Evolutionary conservation across 2,329 filamentous ascomycete genomes (phyloP).

Genomic region (Ophiocordyceps camponoti-saundersi): DNA sequence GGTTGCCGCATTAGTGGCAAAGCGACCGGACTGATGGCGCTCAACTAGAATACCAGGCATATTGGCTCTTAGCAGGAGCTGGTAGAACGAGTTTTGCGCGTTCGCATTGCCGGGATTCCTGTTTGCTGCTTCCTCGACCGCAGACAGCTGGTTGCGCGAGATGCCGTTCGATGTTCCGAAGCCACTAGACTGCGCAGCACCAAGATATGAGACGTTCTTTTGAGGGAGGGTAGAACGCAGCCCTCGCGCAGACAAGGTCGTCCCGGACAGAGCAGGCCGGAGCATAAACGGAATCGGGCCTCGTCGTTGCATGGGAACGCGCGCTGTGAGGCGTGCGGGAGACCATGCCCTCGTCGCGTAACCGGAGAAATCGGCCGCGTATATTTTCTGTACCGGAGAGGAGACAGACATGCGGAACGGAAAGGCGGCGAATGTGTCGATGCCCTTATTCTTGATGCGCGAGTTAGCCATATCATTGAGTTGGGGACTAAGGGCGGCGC

Average conservation of each 20-base stretch:
- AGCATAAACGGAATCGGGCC: background rate
- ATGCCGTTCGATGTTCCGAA: slow-evolving; percentile 30
- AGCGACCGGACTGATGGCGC: slow-evolving; percentile 72
- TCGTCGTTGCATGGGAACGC: background rate
- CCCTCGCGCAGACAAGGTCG: too few relatives aligned
- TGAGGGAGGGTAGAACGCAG: too few relatives aligned
- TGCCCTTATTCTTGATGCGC: background rate
- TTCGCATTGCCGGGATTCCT: slow-evolving; percentile 76
- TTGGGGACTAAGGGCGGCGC: background rate
- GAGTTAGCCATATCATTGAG: background rate
- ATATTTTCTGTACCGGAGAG: background rate
- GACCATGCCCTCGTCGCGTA: background rate
- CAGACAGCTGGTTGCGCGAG: slow-evolving; percentile 54
- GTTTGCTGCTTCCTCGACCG: slow-evolving; percentile 82
- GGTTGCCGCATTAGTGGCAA: slow-evolving; percentile 62
- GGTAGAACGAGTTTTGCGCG: slow-evolving; percentile 87
- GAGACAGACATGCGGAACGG: background rate
- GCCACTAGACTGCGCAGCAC: slow-evolving; percentile 10
- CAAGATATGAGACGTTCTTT: slow-evolving; percentile 3
- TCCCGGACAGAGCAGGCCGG: background rate
- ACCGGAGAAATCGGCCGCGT: too few relatives aligned
- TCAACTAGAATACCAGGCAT: slow-evolving; percentile 90
- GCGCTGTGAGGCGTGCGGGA: background rate
- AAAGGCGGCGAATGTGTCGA: background rate
- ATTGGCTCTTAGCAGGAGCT: slow-evolving; percentile 74